phyloP scores from a whole-genome alignment of 352 stramenopile genomes.

The Phytophthora crassamura region DNA sequence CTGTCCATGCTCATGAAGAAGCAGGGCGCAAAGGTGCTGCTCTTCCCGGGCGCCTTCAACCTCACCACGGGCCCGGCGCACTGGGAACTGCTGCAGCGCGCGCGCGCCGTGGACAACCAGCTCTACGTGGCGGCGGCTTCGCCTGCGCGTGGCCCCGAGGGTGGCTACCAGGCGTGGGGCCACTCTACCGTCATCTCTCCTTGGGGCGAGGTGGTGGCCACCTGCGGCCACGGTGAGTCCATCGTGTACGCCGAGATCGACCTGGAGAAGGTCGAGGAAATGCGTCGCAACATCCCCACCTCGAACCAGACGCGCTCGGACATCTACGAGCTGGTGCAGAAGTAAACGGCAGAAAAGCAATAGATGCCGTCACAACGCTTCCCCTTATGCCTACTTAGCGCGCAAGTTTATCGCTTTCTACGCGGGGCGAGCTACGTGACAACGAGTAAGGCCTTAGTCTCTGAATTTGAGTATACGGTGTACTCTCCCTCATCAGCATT shows the following conservation, averaged over 20 bases:
- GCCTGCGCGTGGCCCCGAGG: conserved; percentile 94
- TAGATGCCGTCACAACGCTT: conserved; percentile 4
- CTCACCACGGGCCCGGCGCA: conserved; percentile 96
- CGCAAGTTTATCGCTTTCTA: neutral
- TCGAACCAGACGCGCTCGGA: conserved; percentile 94
- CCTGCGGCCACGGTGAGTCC: conserved; percentile 91
- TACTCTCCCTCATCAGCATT: conserved; percentile 26
- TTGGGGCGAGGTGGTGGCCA: conserved; percentile 98
- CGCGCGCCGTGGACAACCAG: conserved; percentile 94
- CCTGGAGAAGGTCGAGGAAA: conserved; percentile 93
- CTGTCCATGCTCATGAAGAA: conserved; percentile 97
- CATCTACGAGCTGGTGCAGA: conserved; percentile 94
- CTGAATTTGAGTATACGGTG: conserved; percentile 20
- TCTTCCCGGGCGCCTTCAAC: conserved; percentile 90
- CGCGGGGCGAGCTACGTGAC: neutral
- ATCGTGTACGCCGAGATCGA: conserved; percentile 98
- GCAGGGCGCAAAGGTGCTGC: conserved; percentile 87
- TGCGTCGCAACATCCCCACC: conserved; percentile 97
- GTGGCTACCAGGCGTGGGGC: conserved; percentile 99
- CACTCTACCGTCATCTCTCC: conserved; percentile 97
- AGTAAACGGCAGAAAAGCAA: conserved; percentile 47
- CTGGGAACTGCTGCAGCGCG: conserved; percentile 98
- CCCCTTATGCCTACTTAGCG: neutral
- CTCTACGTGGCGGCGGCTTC: conserved; percentile 97
- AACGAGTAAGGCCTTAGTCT: conserved; percentile 4